Evolutionary conservation across 768 basidiomycete species (phyloP).

Genomic region (Suillus clintonianus): DNA sequence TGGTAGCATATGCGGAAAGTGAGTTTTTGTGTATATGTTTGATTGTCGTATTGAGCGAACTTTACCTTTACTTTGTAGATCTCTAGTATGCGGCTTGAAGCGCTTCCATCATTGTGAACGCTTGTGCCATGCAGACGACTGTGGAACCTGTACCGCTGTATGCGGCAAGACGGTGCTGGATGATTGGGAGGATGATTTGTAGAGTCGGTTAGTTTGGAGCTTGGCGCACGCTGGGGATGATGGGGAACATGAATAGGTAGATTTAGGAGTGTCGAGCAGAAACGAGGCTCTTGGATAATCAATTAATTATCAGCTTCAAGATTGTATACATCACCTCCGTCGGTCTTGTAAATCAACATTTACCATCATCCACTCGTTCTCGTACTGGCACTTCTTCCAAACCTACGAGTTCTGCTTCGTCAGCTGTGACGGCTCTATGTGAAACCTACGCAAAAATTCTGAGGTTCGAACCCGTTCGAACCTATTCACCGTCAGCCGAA

Average conservation of each 20-base stretch:
- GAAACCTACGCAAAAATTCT: too few relatives aligned
- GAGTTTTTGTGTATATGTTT: slow-evolving; percentile 27
- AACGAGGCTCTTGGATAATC: too few relatives aligned
- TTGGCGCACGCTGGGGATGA: background rate
- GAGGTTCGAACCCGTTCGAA: too few relatives aligned
- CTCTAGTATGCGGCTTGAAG: slow-evolving; percentile 82
- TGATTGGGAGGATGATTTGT: slow-evolving; percentile 58
- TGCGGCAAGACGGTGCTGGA: slow-evolving; percentile 82
- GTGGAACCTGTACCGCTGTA: slow-evolving; percentile 70
- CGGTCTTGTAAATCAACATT: too few relatives aligned
- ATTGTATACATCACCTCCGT: too few relatives aligned
- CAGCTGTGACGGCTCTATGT: slow-evolving; percentile 42
- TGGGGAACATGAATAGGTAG: background rate
- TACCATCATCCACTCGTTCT: slow-evolving; percentile 29
- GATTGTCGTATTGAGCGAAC: background rate
- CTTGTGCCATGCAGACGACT: slow-evolving; percentile 80
- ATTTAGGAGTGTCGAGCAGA: background rate
- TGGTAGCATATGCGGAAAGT: slow-evolving; percentile 80
- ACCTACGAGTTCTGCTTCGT: slow-evolving; percentile 19
- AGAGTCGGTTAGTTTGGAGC: background rate
- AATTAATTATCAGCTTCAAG: too few relatives aligned
- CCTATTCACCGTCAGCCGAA: too few relatives aligned
- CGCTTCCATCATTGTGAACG: slow-evolving; percentile 88
- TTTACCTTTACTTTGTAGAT: slow-evolving; percentile 33
- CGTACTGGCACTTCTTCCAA: slow-evolving; percentile 13